phyloP scores from a whole-genome alignment of 2,329 filamentous ascomycete species.

The Mollisiaceae sp. region DNA sequence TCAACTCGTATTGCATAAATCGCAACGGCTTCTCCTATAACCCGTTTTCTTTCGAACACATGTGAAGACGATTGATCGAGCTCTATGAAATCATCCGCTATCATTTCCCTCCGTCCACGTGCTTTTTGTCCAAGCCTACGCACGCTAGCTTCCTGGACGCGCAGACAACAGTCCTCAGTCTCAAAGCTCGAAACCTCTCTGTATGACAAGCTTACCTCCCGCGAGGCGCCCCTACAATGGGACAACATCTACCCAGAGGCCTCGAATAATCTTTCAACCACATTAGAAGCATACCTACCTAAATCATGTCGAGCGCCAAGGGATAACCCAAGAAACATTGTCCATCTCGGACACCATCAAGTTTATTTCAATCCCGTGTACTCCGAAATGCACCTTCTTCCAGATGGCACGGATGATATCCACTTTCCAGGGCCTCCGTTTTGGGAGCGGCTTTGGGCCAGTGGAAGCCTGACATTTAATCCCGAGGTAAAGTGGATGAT shows the following conservation, averaged over 20 bases:
- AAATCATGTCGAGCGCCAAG: neutral
- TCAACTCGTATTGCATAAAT: neutral
- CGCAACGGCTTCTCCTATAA: neutral
- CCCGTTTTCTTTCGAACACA: neutral
- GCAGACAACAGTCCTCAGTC: neutral
- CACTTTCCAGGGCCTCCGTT: constrained; percentile 78
- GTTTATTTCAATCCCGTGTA: constrained; percentile 83
- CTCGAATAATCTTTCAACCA: neutral
- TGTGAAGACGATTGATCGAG: constrained; percentile 1
- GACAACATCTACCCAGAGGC: neutral
- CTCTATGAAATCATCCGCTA: neutral
- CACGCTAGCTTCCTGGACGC: neutral
- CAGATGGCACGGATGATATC: constrained; percentile 83
- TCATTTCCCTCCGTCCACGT: neutral
- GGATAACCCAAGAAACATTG: neutral
- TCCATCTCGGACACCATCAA: constrained; percentile 76
- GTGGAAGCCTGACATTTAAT: constrained; percentile 70
- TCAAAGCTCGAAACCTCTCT: neutral
- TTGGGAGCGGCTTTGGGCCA: constrained; percentile 84
- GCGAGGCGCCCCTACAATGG: neutral
- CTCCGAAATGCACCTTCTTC: constrained; percentile 64
- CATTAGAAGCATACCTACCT: neutral
- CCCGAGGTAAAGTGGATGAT: constrained; percentile 28
- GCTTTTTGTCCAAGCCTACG: neutral
- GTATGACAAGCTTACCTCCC: neutral